Evolutionary conservation across 257 asterid genomes (phyloP).

Genomic region (Solanum gracilifrons): DNA sequence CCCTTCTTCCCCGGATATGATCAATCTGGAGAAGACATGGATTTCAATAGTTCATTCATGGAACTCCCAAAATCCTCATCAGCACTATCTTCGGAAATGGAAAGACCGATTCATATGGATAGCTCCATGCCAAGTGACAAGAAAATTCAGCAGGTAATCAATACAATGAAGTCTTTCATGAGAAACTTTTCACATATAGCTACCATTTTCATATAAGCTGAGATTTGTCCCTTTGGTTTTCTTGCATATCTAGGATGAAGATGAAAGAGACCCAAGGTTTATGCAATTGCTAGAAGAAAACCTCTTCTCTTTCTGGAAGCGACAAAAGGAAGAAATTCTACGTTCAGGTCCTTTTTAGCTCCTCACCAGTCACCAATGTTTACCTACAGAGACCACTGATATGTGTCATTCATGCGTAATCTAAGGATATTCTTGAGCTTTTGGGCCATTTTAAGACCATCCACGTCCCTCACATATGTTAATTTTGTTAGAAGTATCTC

Average conservation of each 20-base stretch:
- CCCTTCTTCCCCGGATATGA: not conserved
- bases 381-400: not conserved
- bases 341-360: not conserved
- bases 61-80: not conserved
- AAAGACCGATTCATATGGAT: not conserved
- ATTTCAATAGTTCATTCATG: not conserved
- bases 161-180: not conserved
- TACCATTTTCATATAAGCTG: not conserved
- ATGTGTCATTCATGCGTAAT: not conserved
- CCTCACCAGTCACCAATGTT: not conserved
- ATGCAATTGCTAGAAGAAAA: constrained; percentile 2
- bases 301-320: constrained; percentile 21
- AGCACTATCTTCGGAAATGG: not conserved
- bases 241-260: not conserved
- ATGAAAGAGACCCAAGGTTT: not conserved
- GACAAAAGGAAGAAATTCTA: constrained; percentile 10
- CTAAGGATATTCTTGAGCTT: not conserved
- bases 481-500: not conserved
- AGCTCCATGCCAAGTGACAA: not conserved
- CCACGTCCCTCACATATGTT: not conserved
- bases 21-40: not conserved
- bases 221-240: not conserved
- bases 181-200: not conserved
- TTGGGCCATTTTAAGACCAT: not conserved
- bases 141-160: not conserved